Conservation (phyloP, 768 basidiomycete genomes). For the Lentinula raphanica region DNA sequence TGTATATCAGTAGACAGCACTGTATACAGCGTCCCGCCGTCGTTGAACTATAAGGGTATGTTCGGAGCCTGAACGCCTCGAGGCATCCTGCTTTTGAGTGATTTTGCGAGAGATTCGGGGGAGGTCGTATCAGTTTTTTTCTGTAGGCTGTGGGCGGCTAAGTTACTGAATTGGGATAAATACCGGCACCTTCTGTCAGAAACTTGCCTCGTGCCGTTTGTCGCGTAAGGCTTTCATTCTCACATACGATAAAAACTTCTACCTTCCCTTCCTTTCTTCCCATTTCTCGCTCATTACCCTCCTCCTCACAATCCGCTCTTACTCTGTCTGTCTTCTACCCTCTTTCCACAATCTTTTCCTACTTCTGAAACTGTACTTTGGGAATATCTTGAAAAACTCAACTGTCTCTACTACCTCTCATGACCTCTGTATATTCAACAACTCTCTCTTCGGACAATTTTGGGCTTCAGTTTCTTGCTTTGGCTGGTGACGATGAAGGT, state of each 20-base stretch:
- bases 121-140: not conserved
- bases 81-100: not conserved
- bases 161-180: not conserved
- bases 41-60: not conserved
- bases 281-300: not conserved
- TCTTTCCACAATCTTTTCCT: not conserved
- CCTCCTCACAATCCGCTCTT: not conserved
- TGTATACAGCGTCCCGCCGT: not conserved
- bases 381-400: not conserved
- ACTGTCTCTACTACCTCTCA: conserved; percentile 7
- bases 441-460: conserved; percentile 2
- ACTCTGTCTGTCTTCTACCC: not conserved
- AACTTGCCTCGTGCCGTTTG: not conserved
- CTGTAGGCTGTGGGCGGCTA: not conserved
- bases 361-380: not conserved
- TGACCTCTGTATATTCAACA: not conserved
- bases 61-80: not conserved
- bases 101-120: not conserved
- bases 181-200: not conserved
- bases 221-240: not conserved
- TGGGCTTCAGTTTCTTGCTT: not conserved
- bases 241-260: not conserved
- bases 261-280: not conserved
- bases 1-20: not conserved
- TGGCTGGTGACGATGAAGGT: conserved; percentile 1